Evolutionary conservation across 352 stramenopile genomes (phyloP).

Genomic region (Phytopythium cucurbitacearum): DNA sequence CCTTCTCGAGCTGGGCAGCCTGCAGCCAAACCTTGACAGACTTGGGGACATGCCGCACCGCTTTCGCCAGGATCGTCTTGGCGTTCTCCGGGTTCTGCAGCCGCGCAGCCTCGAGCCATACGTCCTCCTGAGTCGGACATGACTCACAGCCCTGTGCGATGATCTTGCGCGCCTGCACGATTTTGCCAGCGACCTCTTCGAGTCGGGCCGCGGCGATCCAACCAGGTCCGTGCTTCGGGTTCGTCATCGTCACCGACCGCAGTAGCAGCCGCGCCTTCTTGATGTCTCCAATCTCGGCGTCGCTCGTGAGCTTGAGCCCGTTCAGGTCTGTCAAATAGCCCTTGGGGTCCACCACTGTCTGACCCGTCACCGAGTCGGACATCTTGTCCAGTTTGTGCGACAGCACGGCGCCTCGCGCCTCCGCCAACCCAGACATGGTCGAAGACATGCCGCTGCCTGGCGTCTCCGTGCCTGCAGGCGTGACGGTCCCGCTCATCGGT

Average conservation of each 20-base stretch:
- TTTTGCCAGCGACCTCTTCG: conserved; percentile 96
- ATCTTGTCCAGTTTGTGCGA: conserved; percentile 97
- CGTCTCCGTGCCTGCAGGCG: conserved; percentile 40
- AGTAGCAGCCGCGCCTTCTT: conserved; percentile 97
- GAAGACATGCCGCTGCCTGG: conserved; percentile 55
- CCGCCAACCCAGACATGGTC: conserved; percentile 85
- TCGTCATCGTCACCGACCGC: conserved; percentile 96
- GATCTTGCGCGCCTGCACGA: conserved; percentile 94
- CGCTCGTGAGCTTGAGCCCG: conserved; percentile 89
- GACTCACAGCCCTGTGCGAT: conserved; percentile 97
- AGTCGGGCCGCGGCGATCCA: conserved; percentile 99
- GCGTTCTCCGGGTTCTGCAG: conserved; percentile 95
- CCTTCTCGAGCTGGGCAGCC: conserved; percentile 93
- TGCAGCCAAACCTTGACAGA: conserved; percentile 96
- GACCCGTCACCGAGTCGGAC: conserved; percentile 93
- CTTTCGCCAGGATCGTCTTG: conserved; percentile 96
- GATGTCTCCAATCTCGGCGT: conserved; percentile 97
- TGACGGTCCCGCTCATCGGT: conserved; percentile 46
- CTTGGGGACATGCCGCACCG: conserved; percentile 89
- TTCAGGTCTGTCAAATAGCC: conserved; percentile 98
- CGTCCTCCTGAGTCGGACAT: conserved; percentile 95
- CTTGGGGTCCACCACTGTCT: conserved; percentile 97
- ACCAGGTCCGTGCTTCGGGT: conserved; percentile 97
- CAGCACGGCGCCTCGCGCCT: conserved; percentile 91
- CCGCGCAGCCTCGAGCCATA: conserved; percentile 97